Percentiles rank a stretch among this genome's conserved stretches.
These are phyloP conservation scores for Smittium mucronatum DNA, from an alignment of 371 early-diverging fungal genomes.

Conservation along the genomic window DNA sequence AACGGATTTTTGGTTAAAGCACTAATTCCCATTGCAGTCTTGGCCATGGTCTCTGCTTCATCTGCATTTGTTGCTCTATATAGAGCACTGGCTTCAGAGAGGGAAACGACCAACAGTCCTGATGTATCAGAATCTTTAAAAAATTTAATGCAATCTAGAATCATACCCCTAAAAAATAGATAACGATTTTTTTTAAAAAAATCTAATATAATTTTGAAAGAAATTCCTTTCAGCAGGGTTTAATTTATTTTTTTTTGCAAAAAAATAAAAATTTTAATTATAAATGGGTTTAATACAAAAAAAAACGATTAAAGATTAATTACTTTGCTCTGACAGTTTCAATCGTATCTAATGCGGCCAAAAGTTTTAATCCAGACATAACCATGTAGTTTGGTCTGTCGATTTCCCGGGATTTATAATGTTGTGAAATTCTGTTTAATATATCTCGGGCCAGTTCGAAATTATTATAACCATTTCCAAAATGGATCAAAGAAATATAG, in stretches of 20 bases:
- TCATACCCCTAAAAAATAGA: conserved; percentile 8
- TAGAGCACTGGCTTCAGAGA: neutral
- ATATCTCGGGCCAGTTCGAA: neutral
- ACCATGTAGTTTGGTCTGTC: neutral
- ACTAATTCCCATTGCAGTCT: neutral
- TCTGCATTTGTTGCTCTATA: neutral
- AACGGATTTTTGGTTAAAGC: neutral
- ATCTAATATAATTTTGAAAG: too few relatives aligned
- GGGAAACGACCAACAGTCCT: neutral
- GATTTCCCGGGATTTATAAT: too few relatives aligned
- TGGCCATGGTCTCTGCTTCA: conserved; percentile 11
- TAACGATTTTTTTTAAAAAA: neutral
- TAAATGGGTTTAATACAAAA: neutral
- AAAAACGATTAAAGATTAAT: neutral
- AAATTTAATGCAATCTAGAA: conserved; percentile 8
- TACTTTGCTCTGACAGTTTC: conserved; percentile 10
- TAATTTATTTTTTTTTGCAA: too few relatives aligned
- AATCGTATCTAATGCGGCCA: neutral
- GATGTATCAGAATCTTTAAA: neutral
- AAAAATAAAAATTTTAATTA: neutral
- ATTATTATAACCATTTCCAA: neutral
- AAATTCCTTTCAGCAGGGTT: too few relatives aligned
- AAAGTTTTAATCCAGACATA: neutral
- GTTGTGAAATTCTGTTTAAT: neutral
- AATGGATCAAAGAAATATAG: conserved; percentile 8